These are phyloP conservation scores for Mollisiaceae sp. DNA, from an alignment of 2,329 filamentous ascomycete species.

Conservation along the genomic window DNA sequence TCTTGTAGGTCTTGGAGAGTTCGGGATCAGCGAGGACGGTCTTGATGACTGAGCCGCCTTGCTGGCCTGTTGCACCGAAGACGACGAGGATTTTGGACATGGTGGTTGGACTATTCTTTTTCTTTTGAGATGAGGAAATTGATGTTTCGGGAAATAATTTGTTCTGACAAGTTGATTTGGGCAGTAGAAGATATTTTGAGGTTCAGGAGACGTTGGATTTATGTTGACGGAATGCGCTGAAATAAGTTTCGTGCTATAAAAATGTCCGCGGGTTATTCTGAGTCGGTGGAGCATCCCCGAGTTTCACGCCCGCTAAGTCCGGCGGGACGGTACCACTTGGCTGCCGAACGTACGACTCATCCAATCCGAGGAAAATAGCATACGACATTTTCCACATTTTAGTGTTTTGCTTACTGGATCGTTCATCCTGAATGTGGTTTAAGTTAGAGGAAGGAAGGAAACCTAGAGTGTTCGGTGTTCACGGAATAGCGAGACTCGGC, in stretches of 20 bases:
- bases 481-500: neutral
- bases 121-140: neutral
- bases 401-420: too few relatives aligned
- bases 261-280: neutral
- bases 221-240: neutral
- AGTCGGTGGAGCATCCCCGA: neutral
- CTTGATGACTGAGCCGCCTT: constrained; percentile 55
- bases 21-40: constrained; percentile 50
- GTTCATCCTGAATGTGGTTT: too few relatives aligned
- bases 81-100: constrained; percentile 48
- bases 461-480: neutral
- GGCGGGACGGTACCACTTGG: too few relatives aligned
- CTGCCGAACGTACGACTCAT: too few relatives aligned
- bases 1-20: constrained; percentile 52
- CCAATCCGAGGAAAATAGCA: too few relatives aligned
- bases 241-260: neutral
- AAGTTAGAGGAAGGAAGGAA: too few relatives aligned
- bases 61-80: constrained; percentile 58
- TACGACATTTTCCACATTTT: too few relatives aligned
- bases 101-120: neutral
- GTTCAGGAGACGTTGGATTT: neutral
- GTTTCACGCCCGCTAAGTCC: too few relatives aligned
- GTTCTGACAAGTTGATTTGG: neutral
- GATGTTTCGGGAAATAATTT: neutral
- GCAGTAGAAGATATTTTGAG: neutral